These are phyloP conservation scores for Schwanniomyces yamadae DNA, from an alignment of 805 yeast genomes.

Conservation along the genomic window DNA sequence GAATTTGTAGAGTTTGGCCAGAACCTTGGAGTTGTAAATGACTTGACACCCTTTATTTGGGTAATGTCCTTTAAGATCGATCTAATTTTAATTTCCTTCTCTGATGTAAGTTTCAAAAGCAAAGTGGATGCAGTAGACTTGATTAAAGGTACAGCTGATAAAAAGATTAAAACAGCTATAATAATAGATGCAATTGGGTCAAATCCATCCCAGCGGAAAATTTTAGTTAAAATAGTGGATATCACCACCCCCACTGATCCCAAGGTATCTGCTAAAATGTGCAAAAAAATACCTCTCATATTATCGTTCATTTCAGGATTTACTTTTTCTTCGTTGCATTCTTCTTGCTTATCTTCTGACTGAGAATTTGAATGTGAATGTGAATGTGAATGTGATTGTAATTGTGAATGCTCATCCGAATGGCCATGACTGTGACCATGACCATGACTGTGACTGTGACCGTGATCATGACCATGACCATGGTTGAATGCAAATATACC, in stretches of 20 bases:
- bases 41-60: slow-evolving; percentile 72
- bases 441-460: slow-evolving; percentile 34
- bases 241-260: slow-evolving; percentile 98
- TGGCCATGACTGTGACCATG: slow-evolving; percentile 48
- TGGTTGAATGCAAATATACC: slow-evolving; percentile 95
- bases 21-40: slow-evolving; percentile 86
- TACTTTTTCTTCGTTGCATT: slow-evolving; percentile 8
- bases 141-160: slow-evolving; percentile 81
- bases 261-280: slow-evolving; percentile 89
- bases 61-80: slow-evolving; percentile 66
- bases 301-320: slow-evolving; percentile 49
- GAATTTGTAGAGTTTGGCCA: slow-evolving; percentile 61
- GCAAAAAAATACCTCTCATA: slow-evolving; percentile 92
- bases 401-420: slow-evolving; percentile 28
- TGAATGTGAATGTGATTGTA: slow-evolving; percentile 15
- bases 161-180: slow-evolving; percentile 76
- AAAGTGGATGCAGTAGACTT: slow-evolving; percentile 76
- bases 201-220: slow-evolving; percentile 69
- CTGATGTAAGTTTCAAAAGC: slow-evolving; percentile 57
- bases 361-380: neutral
- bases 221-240: slow-evolving; percentile 74
- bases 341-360: slow-evolving; percentile 7
- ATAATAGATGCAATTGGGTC: slow-evolving; percentile 92
- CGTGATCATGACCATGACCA: slow-evolving; percentile 53
- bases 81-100: slow-evolving; percentile 62